Percentiles rank a stretch among this genome's conserved stretches.
Conservation (phyloP, 2,329 filamentous ascomycete species). For the Trichoderma harzianum region DNA sequence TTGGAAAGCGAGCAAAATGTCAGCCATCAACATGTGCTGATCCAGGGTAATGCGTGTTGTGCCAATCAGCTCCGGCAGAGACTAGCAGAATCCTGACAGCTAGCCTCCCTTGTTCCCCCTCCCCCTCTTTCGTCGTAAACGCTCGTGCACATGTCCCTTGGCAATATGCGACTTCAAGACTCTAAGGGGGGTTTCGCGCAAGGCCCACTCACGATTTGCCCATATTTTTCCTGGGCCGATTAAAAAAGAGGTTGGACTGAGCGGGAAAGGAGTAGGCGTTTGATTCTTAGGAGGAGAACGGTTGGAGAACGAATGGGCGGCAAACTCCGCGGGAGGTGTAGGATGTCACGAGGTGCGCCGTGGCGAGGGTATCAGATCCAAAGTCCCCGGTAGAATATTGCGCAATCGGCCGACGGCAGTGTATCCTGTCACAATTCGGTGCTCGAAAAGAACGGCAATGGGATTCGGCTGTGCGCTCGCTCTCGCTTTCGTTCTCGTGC, state of each 20-base stretch:
- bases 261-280: background rate
- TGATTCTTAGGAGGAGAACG: background rate
- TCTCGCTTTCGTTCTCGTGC: background rate
- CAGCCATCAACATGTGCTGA: background rate
- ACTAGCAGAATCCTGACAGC: background rate
- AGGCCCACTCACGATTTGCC: conserved; percentile 19
- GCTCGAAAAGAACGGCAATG: background rate
- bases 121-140: background rate
- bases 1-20: background rate
- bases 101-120: background rate
- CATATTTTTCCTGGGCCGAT: background rate
- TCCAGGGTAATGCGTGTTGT: background rate
- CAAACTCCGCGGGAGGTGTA: background rate
- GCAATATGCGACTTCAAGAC: background rate
- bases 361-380: background rate
- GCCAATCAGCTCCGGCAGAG: background rate
- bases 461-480: background rate
- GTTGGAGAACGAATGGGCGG: background rate
- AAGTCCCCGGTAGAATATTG: background rate
- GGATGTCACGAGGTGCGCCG: conserved; percentile 2
- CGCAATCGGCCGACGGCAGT: background rate
- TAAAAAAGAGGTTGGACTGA: background rate
- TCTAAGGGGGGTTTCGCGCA: background rate
- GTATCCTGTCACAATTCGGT: background rate
- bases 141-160: background rate